Conservation (phyloP, 805 yeast species). For the Cyberlindnera petersonii region DNA sequence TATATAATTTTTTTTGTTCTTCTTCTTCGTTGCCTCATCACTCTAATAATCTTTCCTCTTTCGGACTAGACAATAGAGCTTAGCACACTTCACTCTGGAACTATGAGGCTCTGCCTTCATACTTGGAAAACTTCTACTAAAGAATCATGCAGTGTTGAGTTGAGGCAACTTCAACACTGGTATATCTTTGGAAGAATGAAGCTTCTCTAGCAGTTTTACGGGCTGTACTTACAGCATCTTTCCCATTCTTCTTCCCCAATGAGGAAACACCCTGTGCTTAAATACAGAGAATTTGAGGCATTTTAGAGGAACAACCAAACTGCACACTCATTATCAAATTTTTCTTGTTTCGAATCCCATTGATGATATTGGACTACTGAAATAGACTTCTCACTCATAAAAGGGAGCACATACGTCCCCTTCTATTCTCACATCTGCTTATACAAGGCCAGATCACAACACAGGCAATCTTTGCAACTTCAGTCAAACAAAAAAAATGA, state of each 20-base stretch:
- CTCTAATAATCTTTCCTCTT: not conserved
- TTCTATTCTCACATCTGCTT: not conserved
- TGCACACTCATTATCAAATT: too few relatives aligned
- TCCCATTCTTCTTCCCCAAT: not conserved
- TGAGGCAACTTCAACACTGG: too few relatives aligned
- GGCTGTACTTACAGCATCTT: not conserved
- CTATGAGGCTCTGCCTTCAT: too few relatives aligned
- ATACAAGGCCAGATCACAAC: not conserved
- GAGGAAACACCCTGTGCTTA: not conserved
- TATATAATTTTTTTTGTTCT: too few relatives aligned
- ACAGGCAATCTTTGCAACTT: not conserved
- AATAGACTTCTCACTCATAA: not conserved
- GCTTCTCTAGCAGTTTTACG: not conserved
- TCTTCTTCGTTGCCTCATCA: too few relatives aligned
- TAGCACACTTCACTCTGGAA: not conserved
- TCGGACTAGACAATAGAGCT: slow-evolving; percentile 1
- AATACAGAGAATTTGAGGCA: not conserved
- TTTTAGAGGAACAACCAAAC: not conserved
- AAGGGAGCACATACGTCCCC: not conserved
- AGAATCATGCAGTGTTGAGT: too few relatives aligned
- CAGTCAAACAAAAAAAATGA: too few relatives aligned
- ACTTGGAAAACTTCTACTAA: too few relatives aligned
- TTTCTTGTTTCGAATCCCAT: too few relatives aligned
- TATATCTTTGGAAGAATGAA: not conserved
- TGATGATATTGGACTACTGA: too few relatives aligned